Percentiles rank a stretch among this genome's conserved stretches.
phyloP scores from a whole-genome alignment of 768 basidiomycete genomes.

The Amanita thiersii region DNA sequence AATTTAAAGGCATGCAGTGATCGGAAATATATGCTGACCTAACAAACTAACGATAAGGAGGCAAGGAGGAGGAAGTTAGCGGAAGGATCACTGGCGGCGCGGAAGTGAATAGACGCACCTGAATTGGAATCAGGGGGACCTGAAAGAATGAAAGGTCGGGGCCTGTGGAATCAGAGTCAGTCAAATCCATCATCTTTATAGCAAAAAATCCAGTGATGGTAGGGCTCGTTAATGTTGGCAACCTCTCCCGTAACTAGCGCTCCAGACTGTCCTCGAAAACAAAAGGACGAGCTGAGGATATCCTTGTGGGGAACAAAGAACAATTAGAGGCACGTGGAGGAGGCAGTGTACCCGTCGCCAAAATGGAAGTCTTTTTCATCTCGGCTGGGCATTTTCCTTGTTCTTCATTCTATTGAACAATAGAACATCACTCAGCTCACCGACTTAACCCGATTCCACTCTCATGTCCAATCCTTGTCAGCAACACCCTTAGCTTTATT shows the following conservation, averaged over 20 bases:
- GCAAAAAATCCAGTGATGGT: too few relatives aligned
- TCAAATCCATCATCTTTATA: background rate
- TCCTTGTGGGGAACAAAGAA: conserved; percentile 5
- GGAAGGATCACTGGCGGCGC: conserved; percentile 9
- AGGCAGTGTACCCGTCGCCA: too few relatives aligned
- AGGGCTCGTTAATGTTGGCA: too few relatives aligned
- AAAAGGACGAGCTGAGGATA: conserved; percentile 4
- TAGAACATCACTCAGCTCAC: too few relatives aligned
- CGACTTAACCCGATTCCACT: too few relatives aligned
- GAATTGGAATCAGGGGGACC: conserved; percentile 7
- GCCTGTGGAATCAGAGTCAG: background rate
- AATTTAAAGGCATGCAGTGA: conserved; percentile 8
- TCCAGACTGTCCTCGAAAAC: conserved; percentile 1
- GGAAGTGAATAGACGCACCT: conserved; percentile 8
- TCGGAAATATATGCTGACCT: conserved; percentile 8
- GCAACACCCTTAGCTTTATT: background rate
- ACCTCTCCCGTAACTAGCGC: conserved; percentile 6
- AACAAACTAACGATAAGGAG: conserved; percentile 8
- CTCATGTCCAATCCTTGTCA: background rate
- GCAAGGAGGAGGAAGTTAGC: conserved; percentile 3
- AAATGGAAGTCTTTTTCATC: conserved; percentile 2
- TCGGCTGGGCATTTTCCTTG: too few relatives aligned
- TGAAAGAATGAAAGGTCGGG: conserved; percentile 8
- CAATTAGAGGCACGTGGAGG: conserved; percentile 2
- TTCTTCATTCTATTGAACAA: too few relatives aligned